These are phyloP conservation scores for Echites panduratus DNA, from an alignment of 257 asterid genomes.

Conservation along the genomic window DNA sequence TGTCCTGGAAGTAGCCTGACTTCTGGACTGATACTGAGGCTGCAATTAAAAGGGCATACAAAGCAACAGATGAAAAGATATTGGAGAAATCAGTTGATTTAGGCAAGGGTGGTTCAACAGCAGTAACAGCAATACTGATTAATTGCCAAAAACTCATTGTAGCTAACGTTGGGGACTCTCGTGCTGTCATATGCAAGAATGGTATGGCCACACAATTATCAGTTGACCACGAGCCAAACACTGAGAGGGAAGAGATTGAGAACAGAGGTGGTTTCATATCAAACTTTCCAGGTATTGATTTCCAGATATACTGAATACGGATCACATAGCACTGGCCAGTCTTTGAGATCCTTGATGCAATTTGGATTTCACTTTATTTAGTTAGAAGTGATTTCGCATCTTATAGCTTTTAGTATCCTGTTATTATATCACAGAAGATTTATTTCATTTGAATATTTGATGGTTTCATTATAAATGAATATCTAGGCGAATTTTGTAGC, in stretches of 20 bases:
- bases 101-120: constrained; percentile 93
- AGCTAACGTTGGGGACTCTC: constrained; percentile 97
- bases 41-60: constrained; percentile 74
- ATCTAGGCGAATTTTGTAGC: background rate
- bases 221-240: constrained; percentile 77
- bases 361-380: background rate
- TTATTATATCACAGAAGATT: background rate
- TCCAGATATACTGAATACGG: background rate
- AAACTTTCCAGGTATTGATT: constrained; percentile 64
- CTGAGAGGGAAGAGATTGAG: constrained; percentile 66
- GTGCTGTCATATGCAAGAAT: constrained; percentile 78
- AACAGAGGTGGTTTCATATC: constrained; percentile 79
- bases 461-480: background rate
- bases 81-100: constrained; percentile 67
- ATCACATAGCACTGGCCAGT: background rate
- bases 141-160: constrained; percentile 74
- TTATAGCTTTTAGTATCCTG: background rate
- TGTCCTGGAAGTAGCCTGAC: constrained; percentile 47
- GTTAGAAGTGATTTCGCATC: background rate
- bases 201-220: constrained; percentile 83
- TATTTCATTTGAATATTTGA: background rate
- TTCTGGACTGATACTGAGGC: constrained; percentile 74
- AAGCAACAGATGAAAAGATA: constrained; percentile 55
- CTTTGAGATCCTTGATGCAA: background rate
- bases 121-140: constrained; percentile 83